Conservation (phyloP, 2,329 filamentous ascomycete species). For the Raffaelea albimanens region DNA sequence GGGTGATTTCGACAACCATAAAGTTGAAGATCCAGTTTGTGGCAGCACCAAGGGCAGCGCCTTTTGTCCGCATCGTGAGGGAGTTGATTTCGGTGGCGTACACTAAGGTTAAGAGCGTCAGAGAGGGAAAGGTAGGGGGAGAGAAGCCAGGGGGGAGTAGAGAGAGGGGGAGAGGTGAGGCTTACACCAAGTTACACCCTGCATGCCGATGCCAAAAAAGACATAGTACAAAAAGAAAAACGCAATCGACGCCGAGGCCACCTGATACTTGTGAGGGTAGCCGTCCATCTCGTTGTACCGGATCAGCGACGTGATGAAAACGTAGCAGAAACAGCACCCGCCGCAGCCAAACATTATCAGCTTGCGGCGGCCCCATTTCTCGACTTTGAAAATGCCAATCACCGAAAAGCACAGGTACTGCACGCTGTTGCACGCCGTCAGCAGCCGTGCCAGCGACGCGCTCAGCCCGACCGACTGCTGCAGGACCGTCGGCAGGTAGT, state of each 20-base stretch:
- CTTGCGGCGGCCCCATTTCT: constrained; percentile 61
- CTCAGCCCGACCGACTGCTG: constrained; percentile 21
- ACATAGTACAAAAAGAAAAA: constrained; percentile 44
- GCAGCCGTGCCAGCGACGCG: constrained; percentile 32
- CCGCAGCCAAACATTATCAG: constrained; percentile 56
- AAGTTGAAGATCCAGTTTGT: constrained; percentile 58
- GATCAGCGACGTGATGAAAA: too few species aligned
- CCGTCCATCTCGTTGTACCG: constrained; percentile 56
- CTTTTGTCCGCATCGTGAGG: constrained; percentile 41
- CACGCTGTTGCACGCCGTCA: constrained; percentile 36
- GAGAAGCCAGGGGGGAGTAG: too few species aligned
- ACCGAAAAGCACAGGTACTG: constrained; percentile 16
- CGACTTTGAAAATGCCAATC: constrained; percentile 29
- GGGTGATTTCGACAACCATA: constrained; percentile 54
- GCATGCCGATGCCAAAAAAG: constrained; percentile 43
- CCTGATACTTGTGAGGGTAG: not conserved
- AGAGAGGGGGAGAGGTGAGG: too few species aligned
- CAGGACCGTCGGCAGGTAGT: constrained; percentile 38
- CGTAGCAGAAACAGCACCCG: too few species aligned
- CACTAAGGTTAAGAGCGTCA: too few species aligned
- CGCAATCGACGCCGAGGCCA: too few species aligned
- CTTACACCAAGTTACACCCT: constrained; percentile 49
- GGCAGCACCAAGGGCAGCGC: constrained; percentile 44
- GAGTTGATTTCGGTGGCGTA: constrained; percentile 49
- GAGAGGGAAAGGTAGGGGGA: too few species aligned